These are phyloP conservation scores for Rhynchosporium graminicola DNA, from an alignment of 2,329 filamentous ascomycete species.

Conservation along the genomic window DNA sequence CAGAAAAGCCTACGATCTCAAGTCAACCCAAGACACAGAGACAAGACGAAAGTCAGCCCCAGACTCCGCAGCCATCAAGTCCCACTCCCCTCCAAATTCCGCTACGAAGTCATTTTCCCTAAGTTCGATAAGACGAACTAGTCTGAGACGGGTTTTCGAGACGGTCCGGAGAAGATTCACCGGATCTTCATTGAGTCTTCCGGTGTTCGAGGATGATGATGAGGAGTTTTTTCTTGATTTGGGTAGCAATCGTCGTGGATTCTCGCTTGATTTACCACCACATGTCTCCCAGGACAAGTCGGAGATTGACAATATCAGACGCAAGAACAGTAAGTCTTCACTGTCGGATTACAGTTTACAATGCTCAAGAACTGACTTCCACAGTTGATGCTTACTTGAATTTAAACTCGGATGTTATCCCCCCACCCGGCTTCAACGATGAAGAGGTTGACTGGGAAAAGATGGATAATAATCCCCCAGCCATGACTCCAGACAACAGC, in stretches of 20 bases:
- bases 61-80: not conserved
- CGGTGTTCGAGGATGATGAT: not conserved
- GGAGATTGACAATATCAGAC: constrained; percentile 21
- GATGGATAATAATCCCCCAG: not conserved
- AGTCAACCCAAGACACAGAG: too few species aligned
- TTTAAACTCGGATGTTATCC: not conserved
- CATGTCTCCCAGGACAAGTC: constrained; percentile 15
- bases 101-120: not conserved
- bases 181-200: not conserved
- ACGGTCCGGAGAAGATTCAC: not conserved
- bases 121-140: not conserved
- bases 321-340: constrained; percentile 13
- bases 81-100: not conserved
- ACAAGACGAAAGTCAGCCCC: not conserved
- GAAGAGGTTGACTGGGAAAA: not conserved
- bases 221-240: not conserved
- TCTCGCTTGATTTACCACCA: constrained; percentile 7
- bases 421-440: not conserved
- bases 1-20: not conserved
- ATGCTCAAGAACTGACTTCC: not conserved
- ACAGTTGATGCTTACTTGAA: not conserved
- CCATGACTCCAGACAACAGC: not conserved
- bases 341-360: not conserved
- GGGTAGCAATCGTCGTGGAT: not conserved
- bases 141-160: not conserved